A percentile compares a stretch with the other conserved stretches of the same genome.
phyloP scores from a whole-genome alignment of 2,329 filamentous ascomycete species.

The Graphilbum fragrans region DNA sequence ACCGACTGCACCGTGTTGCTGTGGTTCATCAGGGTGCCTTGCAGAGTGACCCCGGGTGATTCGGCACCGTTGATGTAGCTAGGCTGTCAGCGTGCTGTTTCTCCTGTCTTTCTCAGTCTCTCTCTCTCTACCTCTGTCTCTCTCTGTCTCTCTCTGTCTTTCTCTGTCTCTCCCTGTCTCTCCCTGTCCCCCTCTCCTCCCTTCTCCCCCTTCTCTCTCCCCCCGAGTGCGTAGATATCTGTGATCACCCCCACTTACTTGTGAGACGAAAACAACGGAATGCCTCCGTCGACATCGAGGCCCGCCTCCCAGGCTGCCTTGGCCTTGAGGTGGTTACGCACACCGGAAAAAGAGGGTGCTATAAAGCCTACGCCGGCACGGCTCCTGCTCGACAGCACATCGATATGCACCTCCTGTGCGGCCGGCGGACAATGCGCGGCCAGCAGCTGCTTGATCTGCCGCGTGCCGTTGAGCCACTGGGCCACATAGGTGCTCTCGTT shows the following conservation, averaged over 20 bases:
- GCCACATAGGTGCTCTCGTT: conserved; percentile 40
- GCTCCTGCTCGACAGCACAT: conserved; percentile 14
- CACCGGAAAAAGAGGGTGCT: conserved; percentile 46
- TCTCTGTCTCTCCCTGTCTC: too few relatives aligned
- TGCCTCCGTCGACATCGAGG: conserved; percentile 32
- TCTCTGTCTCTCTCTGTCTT: too few relatives aligned
- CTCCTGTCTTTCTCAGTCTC: too few relatives aligned
- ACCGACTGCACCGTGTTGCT: conserved; percentile 36
- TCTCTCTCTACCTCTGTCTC: too few relatives aligned
- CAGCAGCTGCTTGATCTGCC: conserved; percentile 32
- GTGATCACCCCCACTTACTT: conserved; percentile 42
- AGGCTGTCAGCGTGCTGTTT: too few relatives aligned
- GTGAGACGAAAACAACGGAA: conserved; percentile 44
- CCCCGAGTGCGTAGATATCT: too few relatives aligned
- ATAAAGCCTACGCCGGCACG: conserved; percentile 37
- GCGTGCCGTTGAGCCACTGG: conserved; percentile 45
- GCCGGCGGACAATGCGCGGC: conserved; percentile 34
- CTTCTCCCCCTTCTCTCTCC: too few relatives aligned
- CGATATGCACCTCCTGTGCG: conserved; percentile 16
- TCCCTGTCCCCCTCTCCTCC: too few relatives aligned
- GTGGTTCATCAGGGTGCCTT: conserved; percentile 53
- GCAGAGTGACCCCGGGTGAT: conserved; percentile 47
- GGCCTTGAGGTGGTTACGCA: conserved; percentile 36
- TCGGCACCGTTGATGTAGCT: conserved; percentile 52
- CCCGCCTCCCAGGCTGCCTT: conserved; percentile 39